A percentile compares a stretch with the other conserved stretches of the same genome.
Conservation (phyloP, 208 protist genomes). For the Crithidia brevicula region DNA sequence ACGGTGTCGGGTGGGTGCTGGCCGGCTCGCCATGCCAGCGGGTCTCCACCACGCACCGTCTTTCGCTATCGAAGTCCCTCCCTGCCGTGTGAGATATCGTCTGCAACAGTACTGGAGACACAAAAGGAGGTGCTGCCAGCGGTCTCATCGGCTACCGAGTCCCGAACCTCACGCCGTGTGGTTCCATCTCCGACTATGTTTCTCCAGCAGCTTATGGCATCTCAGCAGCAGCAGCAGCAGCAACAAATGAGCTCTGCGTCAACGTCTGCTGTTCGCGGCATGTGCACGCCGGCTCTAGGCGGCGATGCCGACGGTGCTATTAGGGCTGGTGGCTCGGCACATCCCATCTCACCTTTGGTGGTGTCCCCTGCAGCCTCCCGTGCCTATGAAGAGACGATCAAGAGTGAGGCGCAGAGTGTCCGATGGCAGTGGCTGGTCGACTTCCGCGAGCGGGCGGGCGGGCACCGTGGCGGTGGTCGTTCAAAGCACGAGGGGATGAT, state of each 20-base stretch:
- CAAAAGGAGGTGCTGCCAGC: neutral
- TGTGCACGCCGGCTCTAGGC: neutral
- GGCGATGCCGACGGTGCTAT: too few species aligned
- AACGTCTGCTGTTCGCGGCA: neutral
- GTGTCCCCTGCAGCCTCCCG: neutral
- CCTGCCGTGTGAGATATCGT: neutral
- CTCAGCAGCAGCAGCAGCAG: conserved; percentile 6
- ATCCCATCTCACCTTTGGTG: too few species aligned
- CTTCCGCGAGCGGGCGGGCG: conserved; percentile 58
- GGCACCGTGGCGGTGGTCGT: conserved; percentile 26
- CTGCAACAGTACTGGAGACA: neutral
- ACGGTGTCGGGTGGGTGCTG: neutral
- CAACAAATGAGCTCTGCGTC: neutral
- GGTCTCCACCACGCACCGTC: conserved; percentile 40
- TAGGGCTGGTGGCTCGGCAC: neutral
- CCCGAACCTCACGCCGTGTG: conserved; percentile 1
- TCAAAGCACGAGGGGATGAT: conserved; percentile 53
- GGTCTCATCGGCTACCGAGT: neutral
- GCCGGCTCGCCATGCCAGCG: neutral
- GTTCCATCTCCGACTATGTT: conserved; percentile 33
- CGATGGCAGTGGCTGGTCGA: conserved; percentile 76
- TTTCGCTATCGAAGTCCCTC: conserved; percentile 42
- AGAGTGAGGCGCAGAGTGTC: conserved; percentile 7
- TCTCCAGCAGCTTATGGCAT: conserved; percentile 20
- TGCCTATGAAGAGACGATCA: conserved; percentile 12